A percentile compares a stretch with the other conserved stretches of the same genome.
These are phyloP conservation scores for Mucor saturninus DNA, from an alignment of 371 early-diverging fungal species.

Conservation along the genomic window DNA sequence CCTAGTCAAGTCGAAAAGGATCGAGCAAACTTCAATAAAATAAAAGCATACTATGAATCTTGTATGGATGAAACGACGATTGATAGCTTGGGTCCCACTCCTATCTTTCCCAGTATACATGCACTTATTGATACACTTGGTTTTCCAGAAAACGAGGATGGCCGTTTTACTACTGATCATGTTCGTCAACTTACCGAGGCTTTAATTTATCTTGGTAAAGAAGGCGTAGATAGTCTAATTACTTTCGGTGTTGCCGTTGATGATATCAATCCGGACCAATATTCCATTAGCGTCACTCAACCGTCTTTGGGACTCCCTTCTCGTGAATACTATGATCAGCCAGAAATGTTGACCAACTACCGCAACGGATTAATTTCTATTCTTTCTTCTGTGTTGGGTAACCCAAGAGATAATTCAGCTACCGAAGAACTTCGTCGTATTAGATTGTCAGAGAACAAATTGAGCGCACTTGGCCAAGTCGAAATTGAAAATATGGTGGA, in stretches of 20 bases:
- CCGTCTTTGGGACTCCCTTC: constrained; percentile 54
- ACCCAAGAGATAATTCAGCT: neutral
- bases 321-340: constrained; percentile 58
- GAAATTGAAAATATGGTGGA: constrained; percentile 38
- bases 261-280: constrained; percentile 43
- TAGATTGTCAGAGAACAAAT: constrained; percentile 14
- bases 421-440: constrained; percentile 2
- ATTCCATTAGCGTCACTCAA: constrained; percentile 46
- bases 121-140: constrained; percentile 8
- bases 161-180: constrained; percentile 4
- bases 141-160: neutral
- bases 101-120: constrained; percentile 34
- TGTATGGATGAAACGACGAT: constrained; percentile 60
- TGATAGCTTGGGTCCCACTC: constrained; percentile 50
- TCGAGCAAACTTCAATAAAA: constrained; percentile 46
- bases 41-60: constrained; percentile 52
- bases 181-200: constrained; percentile 7
- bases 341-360: constrained; percentile 36
- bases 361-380: constrained; percentile 33
- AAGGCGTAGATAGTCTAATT: constrained; percentile 32
- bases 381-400: constrained; percentile 23
- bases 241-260: constrained; percentile 43
- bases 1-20: constrained; percentile 28
- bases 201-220: constrained; percentile 10
- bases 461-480: constrained; percentile 3